These are phyloP conservation scores for Dryas octopetala DNA, from an alignment of 306 rosid species.

Conservation along the genomic window DNA sequence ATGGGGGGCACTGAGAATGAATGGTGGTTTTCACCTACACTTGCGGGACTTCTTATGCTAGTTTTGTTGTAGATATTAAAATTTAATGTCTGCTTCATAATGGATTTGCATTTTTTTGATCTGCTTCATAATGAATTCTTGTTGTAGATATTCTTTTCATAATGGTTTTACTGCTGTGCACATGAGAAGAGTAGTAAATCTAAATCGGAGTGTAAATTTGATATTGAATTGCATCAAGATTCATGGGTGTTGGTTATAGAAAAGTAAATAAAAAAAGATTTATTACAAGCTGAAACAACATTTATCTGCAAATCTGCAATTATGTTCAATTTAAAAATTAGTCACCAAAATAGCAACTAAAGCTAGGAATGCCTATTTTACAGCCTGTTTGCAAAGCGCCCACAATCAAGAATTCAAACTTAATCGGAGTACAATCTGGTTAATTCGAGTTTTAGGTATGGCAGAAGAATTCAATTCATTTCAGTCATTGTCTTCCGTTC, in stretches of 20 bases:
- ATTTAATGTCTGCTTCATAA: background rate
- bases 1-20: too few relatives aligned
- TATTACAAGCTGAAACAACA: background rate
- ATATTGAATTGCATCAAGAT: background rate
- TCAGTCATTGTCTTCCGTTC: too few relatives aligned
- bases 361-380: background rate
- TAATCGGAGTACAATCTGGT: background rate
- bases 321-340: background rate
- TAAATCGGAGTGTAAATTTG: background rate
- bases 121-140: background rate
- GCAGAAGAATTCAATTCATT: too few relatives aligned
- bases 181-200: background rate
- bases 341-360: background rate
- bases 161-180: background rate
- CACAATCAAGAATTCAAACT: background rate
- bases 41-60: background rate
- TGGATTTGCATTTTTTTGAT: background rate
- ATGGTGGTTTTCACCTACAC: too few relatives aligned
- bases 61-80: conserved; percentile 10
- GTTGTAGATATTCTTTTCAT: too few relatives aligned
- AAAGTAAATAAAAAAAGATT: background rate
- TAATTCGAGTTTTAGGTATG: background rate
- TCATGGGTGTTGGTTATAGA: background rate
- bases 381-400: background rate
- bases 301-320: background rate